phyloP scores from a whole-genome alignment of 2,329 filamentous ascomycete genomes.

The Cordyceps fumosorosea region DNA sequence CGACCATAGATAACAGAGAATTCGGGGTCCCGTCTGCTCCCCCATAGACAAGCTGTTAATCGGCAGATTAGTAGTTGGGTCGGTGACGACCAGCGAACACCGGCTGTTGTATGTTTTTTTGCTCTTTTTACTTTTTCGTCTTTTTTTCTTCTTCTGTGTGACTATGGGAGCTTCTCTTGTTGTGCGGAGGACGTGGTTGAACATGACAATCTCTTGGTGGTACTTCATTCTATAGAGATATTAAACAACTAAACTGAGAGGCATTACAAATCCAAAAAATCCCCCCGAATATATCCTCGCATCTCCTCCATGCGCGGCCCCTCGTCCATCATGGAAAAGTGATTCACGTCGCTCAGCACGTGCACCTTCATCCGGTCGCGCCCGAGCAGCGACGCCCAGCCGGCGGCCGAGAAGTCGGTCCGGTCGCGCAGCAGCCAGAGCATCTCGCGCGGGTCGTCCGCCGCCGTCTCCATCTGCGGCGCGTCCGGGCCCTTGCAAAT shows the following conservation, averaged over 20 bases:
- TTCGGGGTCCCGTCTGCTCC: no score
- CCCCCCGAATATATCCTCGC: background rate
- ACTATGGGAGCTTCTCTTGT: no score
- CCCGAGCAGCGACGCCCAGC: slow-evolving; percentile 19
- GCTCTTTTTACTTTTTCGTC: no score
- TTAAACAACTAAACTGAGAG: background rate
- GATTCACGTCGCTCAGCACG: slow-evolving; percentile 57
- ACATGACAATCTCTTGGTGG: background rate
- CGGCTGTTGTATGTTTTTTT: no score
- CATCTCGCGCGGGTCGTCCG: background rate
- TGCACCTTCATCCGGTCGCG: slow-evolving; percentile 46
- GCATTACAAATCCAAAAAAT: background rate
- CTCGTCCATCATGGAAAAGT: slow-evolving; percentile 73
- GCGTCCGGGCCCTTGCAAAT: slow-evolving; percentile 41
- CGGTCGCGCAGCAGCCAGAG: slow-evolving; percentile 65
- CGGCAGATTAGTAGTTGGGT: no score
- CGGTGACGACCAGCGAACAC: no score
- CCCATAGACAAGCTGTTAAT: no score
- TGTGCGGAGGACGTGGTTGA: background rate
- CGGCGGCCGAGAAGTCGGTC: slow-evolving; percentile 49
- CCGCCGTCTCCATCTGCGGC: slow-evolving; percentile 45
- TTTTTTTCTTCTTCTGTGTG: no score
- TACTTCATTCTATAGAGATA: background rate
- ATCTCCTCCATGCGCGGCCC: background rate
- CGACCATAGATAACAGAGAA: no score